Percentiles rank a stretch among this genome's conserved stretches.
phyloP scores from a whole-genome alignment of 2,329 filamentous ascomycete genomes.

The Cladosporium velox region DNA sequence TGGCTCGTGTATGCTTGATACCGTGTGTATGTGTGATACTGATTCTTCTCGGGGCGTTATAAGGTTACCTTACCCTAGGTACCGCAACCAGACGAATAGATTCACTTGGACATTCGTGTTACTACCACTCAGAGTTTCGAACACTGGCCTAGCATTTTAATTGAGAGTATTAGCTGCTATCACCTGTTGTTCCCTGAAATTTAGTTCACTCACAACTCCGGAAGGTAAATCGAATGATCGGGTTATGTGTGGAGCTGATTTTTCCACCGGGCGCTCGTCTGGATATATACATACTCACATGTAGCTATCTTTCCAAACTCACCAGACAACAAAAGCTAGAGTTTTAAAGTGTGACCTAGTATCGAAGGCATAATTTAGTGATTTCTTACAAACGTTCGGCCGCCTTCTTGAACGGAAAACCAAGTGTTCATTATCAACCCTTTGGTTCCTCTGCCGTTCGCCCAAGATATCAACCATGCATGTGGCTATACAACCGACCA shows the following conservation, averaged over 20 bases:
- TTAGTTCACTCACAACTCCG: background rate
- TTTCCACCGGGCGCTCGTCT: too few species aligned
- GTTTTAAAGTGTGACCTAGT: too few species aligned
- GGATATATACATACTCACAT: too few species aligned
- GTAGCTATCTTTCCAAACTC: too few species aligned
- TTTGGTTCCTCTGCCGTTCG: too few species aligned
- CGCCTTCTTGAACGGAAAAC: too few species aligned
- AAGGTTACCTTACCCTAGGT: background rate
- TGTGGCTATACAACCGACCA: too few species aligned
- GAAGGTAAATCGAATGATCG: background rate
- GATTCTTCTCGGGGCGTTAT: background rate
- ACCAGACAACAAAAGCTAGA: too few species aligned
- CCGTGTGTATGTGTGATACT: constrained; percentile 1
- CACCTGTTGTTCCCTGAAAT: background rate
- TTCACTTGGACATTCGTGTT: background rate
- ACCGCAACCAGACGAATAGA: background rate
- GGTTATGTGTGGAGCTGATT: background rate
- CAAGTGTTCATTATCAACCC: too few species aligned
- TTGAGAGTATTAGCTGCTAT: background rate
- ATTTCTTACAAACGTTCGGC: too few species aligned
- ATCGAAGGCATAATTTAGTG: too few species aligned
- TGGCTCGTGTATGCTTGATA: constrained; percentile 3
- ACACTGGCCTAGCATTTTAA: background rate
- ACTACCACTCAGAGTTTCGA: background rate
- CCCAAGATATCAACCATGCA: too few species aligned